Percentiles rank a stretch among this genome's conserved stretches.
Conservation (phyloP, 495 filamentous ascomycete genomes). For the Aspergillus sclerotioniger region DNA sequence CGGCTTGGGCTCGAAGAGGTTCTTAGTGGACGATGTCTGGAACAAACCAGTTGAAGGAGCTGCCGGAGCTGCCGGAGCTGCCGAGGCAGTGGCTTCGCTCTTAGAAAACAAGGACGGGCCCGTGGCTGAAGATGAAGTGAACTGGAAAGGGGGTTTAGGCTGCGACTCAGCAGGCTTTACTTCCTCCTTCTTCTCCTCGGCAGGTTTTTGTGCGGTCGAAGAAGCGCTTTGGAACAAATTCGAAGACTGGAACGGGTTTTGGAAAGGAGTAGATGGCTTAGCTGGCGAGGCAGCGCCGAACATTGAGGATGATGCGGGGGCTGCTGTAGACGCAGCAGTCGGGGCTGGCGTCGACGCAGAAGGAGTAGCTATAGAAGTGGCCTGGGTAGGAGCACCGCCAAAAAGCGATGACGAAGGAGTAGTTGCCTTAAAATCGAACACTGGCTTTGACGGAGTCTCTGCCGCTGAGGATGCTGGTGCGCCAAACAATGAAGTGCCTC, state of each 20-base stretch:
- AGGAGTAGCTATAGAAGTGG: conserved; percentile 17
- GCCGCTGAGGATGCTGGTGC: conserved; percentile 15
- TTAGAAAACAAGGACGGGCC: conserved; percentile 22
- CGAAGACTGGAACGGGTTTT: conserved; percentile 26
- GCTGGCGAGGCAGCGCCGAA: conserved; percentile 21
- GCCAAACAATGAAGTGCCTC: conserved; percentile 17
- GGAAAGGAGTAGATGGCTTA: conserved; percentile 15
- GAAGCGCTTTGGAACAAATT: conserved; percentile 19
- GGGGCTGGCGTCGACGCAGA: conserved; percentile 11
- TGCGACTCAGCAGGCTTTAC: conserved; percentile 14
- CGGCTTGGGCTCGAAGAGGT: conserved; percentile 25
- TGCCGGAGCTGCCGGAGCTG: conserved; percentile 11
- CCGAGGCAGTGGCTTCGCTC: conserved; percentile 7
- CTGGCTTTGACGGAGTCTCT: conserved; percentile 21
- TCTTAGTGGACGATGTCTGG: conserved; percentile 22
- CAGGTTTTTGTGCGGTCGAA: conserved; percentile 13
- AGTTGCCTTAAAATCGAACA: conserved; percentile 24
- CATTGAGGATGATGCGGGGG: conserved; percentile 18
- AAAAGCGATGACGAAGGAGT: conserved; percentile 23
- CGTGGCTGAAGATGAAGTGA: conserved; percentile 10
- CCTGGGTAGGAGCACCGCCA: conserved; percentile 20
- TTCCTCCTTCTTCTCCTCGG: conserved; percentile 14
- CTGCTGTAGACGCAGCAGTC: conserved; percentile 11
- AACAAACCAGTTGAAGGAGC: conserved; percentile 17
- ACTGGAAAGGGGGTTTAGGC: conserved; percentile 15